Conservation (phyloP, 345 rosid species). For the Lagerstroemia speciosa region DNA sequence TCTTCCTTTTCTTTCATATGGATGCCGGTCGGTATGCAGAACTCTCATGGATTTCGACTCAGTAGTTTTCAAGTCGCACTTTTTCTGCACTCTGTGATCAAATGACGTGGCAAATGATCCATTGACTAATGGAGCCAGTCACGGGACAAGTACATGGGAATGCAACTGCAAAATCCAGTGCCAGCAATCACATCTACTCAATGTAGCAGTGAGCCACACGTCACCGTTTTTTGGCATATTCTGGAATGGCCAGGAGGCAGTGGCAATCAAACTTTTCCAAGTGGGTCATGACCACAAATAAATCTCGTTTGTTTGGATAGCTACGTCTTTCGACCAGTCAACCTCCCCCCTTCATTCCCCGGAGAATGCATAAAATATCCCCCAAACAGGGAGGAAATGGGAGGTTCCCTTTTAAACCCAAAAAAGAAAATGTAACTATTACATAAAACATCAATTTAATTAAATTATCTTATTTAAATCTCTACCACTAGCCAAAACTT, state of each 20-base stretch:
- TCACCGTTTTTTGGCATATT: background rate
- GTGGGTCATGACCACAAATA: slow-evolving; percentile 19
- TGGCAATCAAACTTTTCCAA: background rate
- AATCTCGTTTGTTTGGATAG: slow-evolving; percentile 17
- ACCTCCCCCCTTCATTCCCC: slow-evolving; percentile 2
- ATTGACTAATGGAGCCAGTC: background rate
- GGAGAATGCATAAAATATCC: slow-evolving; percentile 13
- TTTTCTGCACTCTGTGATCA: background rate
- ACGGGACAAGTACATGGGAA: background rate
- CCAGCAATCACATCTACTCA: background rate
- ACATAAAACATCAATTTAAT: no score
- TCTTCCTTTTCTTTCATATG: no score
- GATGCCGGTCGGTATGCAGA: no score
- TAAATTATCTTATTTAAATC: no score
- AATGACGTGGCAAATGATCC: background rate
- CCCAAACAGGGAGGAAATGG: no score
- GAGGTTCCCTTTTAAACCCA: no score
- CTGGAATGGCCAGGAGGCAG: background rate
- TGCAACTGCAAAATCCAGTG: background rate
- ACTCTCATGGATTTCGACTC: no score
- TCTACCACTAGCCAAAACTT: no score
- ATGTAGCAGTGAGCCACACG: background rate
- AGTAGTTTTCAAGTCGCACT: no score
- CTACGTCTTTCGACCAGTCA: slow-evolving; percentile 15
- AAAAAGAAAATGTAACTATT: no score